Conservation (phyloP, 1,284 basidiomycete genomes). For the Salmacisia buchloeana region DNA sequence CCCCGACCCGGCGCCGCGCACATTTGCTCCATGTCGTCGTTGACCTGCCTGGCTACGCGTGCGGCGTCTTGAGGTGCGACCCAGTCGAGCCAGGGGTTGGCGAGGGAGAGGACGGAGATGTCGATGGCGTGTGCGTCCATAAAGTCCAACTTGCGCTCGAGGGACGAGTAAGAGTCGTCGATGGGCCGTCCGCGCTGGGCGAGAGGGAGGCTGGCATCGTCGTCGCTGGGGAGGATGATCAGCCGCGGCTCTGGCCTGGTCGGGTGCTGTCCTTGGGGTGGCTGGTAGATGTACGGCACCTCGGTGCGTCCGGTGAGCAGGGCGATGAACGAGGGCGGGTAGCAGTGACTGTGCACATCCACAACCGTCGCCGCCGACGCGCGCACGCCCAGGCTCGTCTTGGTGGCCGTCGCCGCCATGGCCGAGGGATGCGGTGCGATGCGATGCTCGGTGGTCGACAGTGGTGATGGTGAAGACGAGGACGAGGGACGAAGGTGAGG, state of each 20-base stretch:
- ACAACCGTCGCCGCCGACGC: no score
- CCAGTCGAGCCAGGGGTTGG: slow-evolving; percentile 84
- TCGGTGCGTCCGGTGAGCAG: slow-evolving; percentile 13
- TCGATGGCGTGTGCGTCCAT: slow-evolving; percentile 72
- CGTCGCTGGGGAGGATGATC: slow-evolving; percentile 62
- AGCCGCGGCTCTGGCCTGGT: slow-evolving; percentile 50
- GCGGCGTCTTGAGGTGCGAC: no score
- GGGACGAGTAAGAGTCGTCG: slow-evolving; percentile 70
- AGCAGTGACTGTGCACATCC: slow-evolving; percentile 78
- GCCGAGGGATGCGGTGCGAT: no score
- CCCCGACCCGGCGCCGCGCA: no score
- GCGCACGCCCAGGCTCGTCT: no score
- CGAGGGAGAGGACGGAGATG: slow-evolving; percentile 55
- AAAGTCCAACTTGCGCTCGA: slow-evolving; percentile 67
- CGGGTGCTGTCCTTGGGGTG: not conserved
- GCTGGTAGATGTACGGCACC: slow-evolving; percentile 17
- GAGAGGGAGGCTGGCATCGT: slow-evolving; percentile 59
- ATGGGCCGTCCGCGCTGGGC: slow-evolving; percentile 67
- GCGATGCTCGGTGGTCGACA: no score
- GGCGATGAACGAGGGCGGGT: slow-evolving; percentile 59
- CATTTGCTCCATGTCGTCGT: slow-evolving; percentile 69
- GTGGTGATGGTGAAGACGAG: no score
- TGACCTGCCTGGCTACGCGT: slow-evolving; percentile 65
- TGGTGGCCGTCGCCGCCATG: no score
- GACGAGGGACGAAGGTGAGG: no score